Evolutionary conservation across 768 basidiomycete species (phyloP), one percentile per base, ranked within the genome.

Genomic region (Panus rudis): DNA sequence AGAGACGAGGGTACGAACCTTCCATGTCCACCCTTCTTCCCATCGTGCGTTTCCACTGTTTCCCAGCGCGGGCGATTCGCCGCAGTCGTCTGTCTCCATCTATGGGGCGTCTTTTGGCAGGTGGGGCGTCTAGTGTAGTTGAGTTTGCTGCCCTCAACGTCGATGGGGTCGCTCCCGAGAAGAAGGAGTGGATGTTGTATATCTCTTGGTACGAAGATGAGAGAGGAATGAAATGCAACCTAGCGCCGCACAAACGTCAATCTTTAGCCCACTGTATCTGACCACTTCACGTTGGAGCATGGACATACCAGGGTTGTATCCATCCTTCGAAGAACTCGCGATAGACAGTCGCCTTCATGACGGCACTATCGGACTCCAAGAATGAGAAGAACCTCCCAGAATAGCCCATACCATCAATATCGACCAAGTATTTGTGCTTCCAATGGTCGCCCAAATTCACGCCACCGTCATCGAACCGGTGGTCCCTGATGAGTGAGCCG

Each of bases 351-450:
- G 85, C 73, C 65, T 98, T 97, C 47, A 98, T 63, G 8, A 91
- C 88, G 2, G 81, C 88, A 49, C 89, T 90, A 60, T 94, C 91
- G 41, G 85, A 92, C 32, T 82, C 84, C 53, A 92, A 63, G 57
- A 90, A 80, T 1, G 82, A 74, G 73, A 91, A 79, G 61, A 96
- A 92, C 11, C 91, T 73, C 3, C 84, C 93, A 21, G 85, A 91
- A 62, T 97, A 98, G 16, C 88, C 84, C 87, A 92, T 93, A 13
- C 94, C 93, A 56, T 96, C 93, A 44, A 98, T 63, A 62, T 97
- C 93, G 48, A 93, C 64, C 26, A 94, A 71, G 56, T 93, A 69
- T 67, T 96, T 94, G 69, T 92, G 90, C 46, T 81, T 70, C 93
- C 93, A 98, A 55, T 92, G 84, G 43, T 80, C 74, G 5, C 89